Conservation (phyloP, 1,139 yeast species). For the Candida freyschussii region DNA sequence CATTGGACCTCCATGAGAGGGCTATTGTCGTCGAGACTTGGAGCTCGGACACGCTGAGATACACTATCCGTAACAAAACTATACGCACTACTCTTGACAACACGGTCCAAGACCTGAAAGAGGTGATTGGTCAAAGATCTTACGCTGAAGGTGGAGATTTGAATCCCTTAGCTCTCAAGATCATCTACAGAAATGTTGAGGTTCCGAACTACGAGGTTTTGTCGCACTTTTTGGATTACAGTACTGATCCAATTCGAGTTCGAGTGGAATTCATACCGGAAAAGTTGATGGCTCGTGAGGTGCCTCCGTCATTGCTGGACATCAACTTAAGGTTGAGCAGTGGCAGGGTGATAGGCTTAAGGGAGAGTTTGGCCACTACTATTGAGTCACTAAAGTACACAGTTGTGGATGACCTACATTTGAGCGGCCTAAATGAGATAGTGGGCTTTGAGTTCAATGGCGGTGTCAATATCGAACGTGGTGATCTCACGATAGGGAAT, state of each 20-base stretch:
- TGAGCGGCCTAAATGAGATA: conserved; percentile 14
- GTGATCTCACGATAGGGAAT: conserved; percentile 12
- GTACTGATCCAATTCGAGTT: conserved; percentile 8
- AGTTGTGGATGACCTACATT: conserved; percentile 15
- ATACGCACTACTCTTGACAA: conserved; percentile 24
- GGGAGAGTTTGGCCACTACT: conserved; percentile 13
- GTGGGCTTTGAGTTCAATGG: conserved; percentile 18
- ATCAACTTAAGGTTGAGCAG: conserved; percentile 18
- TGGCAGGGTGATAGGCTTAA: conserved; percentile 15
- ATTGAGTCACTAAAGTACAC: conserved; percentile 14
- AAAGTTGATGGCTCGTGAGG: conserved; percentile 5
- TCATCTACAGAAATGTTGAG: conserved; percentile 11
- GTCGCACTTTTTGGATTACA: conserved; percentile 5
- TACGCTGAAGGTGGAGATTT: conserved; percentile 11
- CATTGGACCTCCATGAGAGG: conserved; percentile 14
- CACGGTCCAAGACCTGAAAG: conserved; percentile 24
- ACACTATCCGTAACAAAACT: conserved; percentile 13
- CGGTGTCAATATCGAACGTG: conserved; percentile 9
- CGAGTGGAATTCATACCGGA: conserved; percentile 16
- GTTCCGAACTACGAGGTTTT: conserved; percentile 14
- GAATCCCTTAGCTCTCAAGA: conserved; percentile 17
- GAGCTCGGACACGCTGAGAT: conserved; percentile 17
- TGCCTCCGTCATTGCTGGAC: conserved; percentile 14
- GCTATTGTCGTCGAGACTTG: conserved; percentile 15
- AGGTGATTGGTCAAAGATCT: conserved; percentile 21